Evolutionary conservation across 139 green algal genomes (phyloP).

Genomic region (Mesotaenium endlicherianum): DNA sequence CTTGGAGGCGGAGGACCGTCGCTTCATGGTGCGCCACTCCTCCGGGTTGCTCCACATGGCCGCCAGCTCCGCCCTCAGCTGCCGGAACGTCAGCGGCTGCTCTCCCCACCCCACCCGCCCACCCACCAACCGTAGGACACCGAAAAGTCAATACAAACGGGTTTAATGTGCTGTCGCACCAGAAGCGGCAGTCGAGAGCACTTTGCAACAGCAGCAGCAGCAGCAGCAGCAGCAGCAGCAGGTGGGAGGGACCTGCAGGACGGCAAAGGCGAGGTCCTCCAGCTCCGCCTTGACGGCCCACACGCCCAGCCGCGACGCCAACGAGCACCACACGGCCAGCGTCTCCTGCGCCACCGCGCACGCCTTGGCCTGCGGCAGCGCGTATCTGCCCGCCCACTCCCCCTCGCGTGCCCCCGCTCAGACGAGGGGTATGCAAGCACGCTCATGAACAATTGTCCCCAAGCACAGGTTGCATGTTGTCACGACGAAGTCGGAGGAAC

Average conservation of each 20-base stretch:
- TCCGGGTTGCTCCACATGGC: slow-evolving; percentile 13
- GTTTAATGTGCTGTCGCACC: too few relatives aligned
- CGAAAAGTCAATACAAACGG: too few relatives aligned
- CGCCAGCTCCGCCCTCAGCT: slow-evolving; percentile 18
- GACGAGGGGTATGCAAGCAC: neutral
- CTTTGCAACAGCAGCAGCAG: neutral
- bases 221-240: neutral
- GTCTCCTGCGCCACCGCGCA: slow-evolving; percentile 77
- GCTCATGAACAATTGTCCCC: too few relatives aligned
- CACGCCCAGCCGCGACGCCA: slow-evolving; percentile 86
- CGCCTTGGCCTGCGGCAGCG: slow-evolving; percentile 69
- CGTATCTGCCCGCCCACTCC: slow-evolving; percentile 54
- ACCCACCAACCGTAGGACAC: too few relatives aligned
- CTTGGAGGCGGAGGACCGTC: too few relatives aligned
- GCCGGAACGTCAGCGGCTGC: slow-evolving; percentile 19
- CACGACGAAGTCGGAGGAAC: too few relatives aligned
- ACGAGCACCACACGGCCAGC: slow-evolving; percentile 74
- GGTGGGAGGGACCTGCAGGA: slow-evolving; percentile 57
- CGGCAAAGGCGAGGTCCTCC: slow-evolving; percentile 85
- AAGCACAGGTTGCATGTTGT: too few relatives aligned
- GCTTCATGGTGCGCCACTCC: slow-evolving; percentile 30
- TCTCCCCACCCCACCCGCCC: too few relatives aligned
- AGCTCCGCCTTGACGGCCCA: slow-evolving; percentile 87
- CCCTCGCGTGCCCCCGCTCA: neutral
- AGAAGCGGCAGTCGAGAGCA: too few relatives aligned